phyloP scores from a whole-genome alignment of 2,329 filamentous ascomycete species.

The Fusarium austroafricanum region DNA sequence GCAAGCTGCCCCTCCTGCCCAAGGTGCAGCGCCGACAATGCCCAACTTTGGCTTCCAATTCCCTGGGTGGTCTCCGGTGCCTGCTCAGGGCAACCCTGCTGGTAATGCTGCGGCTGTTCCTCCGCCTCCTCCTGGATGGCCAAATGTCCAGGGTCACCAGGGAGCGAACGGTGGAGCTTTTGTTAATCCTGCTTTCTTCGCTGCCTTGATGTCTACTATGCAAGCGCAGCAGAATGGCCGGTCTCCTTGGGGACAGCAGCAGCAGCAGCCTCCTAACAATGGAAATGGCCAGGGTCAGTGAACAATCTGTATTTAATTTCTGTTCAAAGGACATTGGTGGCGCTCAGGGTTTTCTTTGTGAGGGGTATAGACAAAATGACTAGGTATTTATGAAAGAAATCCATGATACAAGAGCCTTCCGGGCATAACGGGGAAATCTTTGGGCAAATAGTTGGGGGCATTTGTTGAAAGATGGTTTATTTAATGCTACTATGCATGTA shows the following conservation, averaged over 20 bases:
- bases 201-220: conserved; percentile 60
- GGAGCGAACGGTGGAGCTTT: conserved; percentile 56
- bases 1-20: conserved; percentile 42
- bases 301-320: not conserved
- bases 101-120: conserved; percentile 53
- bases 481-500: conserved; percentile 8
- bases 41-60: conserved; percentile 59
- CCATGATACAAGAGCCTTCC: conserved; percentile 8
- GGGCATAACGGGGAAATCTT: not conserved
- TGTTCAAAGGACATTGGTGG: conserved; percentile 25
- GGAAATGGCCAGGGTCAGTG: conserved; percentile 45
- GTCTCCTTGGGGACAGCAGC: conserved; percentile 44
- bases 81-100: conserved; percentile 33
- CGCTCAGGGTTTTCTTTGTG: conserved; percentile 26
- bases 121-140: conserved; percentile 56
- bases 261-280: conserved; percentile 47
- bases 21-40: conserved; percentile 39
- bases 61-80: conserved; percentile 55
- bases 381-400: conserved; percentile 6
- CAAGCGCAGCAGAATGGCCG: conserved; percentile 51
- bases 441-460: not conserved
- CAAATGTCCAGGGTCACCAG: conserved; percentile 48
- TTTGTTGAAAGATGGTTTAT: not conserved
- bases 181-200: conserved; percentile 69
- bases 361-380: conserved; percentile 37